phyloP scores from a whole-genome alignment of 2,329 filamentous ascomycete species.

The Cercospora nicotianae region DNA sequence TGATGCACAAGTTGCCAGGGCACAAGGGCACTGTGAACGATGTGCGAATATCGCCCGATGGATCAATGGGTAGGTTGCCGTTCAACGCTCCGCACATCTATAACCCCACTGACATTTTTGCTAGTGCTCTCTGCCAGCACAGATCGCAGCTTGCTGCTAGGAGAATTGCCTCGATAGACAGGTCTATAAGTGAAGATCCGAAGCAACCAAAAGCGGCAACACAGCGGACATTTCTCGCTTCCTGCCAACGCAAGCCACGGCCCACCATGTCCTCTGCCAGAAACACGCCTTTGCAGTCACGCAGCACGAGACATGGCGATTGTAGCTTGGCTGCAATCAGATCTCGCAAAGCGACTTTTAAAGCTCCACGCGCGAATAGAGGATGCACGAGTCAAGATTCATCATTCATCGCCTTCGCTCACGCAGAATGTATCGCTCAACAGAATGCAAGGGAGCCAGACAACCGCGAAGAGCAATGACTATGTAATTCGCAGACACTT shows the following conservation, averaged over 20 bases:
- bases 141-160: slow-evolving; percentile 39
- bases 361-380: too few relatives aligned
- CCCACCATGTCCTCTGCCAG: not conserved
- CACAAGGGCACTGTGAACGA: slow-evolving; percentile 96
- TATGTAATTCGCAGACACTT: too few relatives aligned
- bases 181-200: not conserved
- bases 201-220: not conserved
- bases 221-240: not conserved
- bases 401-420: too few relatives aligned
- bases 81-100: not conserved
- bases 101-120: not conserved
- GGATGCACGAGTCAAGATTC: too few relatives aligned
- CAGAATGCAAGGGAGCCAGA: too few relatives aligned
- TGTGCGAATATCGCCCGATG: slow-evolving; percentile 84
- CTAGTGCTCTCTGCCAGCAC: slow-evolving; percentile 38
- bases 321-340: not conserved
- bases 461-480: too few relatives aligned
- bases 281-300: not conserved
- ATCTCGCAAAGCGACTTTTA: too few relatives aligned
- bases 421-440: too few relatives aligned
- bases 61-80: slow-evolving; percentile 78
- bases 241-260: not conserved
- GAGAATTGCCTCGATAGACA: slow-evolving; percentile 33
- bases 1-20: slow-evolving; percentile 91
- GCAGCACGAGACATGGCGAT: not conserved